phyloP scores from a whole-genome alignment of 2,329 filamentous ascomycete species.

The Microcyclospora tardicrescens region DNA sequence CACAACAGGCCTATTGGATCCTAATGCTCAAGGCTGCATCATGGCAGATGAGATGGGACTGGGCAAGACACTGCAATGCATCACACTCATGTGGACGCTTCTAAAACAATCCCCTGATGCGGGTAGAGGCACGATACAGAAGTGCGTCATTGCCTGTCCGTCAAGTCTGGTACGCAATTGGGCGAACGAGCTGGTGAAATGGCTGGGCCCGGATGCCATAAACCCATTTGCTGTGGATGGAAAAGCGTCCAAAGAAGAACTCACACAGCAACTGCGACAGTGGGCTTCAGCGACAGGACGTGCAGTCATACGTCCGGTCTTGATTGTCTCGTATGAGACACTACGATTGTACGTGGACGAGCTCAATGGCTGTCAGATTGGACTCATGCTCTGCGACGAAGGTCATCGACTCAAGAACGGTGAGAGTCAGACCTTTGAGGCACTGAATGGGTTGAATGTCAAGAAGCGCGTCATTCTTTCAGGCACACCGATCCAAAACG shows the following conservation, averaged over 20 bases:
- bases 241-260: conserved; percentile 86
- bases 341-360: conserved; percentile 82
- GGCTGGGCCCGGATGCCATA: conserved; percentile 84
- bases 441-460: conserved; percentile 81
- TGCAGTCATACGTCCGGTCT: conserved; percentile 75
- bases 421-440: conserved; percentile 88
- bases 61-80: conserved; percentile 95
- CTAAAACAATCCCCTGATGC: conserved; percentile 91
- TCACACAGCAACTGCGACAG: conserved; percentile 79
- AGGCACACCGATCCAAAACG: conserved; percentile 95
- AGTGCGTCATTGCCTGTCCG: conserved; percentile 91
- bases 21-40: conserved; percentile 90
- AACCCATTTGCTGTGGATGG: conserved; percentile 93
- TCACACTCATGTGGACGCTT: conserved; percentile 90
- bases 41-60: conserved; percentile 99
- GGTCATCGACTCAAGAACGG: conserved; percentile 94
- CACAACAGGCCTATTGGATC: conserved; percentile 88
- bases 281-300: conserved; percentile 92
- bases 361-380: conserved; percentile 79
- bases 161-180: conserved; percentile 95
- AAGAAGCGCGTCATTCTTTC: conserved; percentile 86
- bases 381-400: conserved; percentile 87
- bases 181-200: conserved; percentile 94
- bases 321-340: conserved; percentile 97
- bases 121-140: conserved; percentile 87